Evolutionary conservation across 805 yeast genomes (phyloP).

Genomic region (Metschnikowia anglica): DNA sequence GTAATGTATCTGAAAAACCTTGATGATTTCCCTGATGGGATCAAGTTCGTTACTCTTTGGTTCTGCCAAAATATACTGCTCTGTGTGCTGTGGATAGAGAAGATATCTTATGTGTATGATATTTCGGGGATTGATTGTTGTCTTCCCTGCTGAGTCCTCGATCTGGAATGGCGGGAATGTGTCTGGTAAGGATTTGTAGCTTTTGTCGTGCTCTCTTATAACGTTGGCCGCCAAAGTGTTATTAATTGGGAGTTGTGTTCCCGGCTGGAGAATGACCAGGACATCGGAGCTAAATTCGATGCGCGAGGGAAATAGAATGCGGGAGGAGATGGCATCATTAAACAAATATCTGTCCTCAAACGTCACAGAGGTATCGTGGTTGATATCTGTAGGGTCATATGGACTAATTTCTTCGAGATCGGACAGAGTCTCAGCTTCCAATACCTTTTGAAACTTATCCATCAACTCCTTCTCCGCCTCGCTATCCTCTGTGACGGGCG

Average conservation of each 20-base stretch:
- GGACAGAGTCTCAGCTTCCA: conserved; percentile 22
- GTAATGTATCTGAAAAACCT: conserved; percentile 41
- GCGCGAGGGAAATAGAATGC: conserved; percentile 13
- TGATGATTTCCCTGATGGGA: conserved; percentile 62
- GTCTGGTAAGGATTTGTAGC: conserved; percentile 35
- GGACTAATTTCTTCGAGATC: conserved; percentile 37
- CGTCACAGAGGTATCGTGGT: conserved; percentile 30
- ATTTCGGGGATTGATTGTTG: conserved; percentile 29
- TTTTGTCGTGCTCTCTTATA: conserved; percentile 27
- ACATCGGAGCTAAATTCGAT: conserved; percentile 16
- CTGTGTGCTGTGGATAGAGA: conserved; percentile 42
- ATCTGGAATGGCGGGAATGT: conserved; percentile 36
- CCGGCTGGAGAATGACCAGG: conserved; percentile 21
- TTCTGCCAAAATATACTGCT: conserved; percentile 47
- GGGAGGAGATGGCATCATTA: conserved; percentile 28
- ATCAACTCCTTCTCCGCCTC: conserved; percentile 15
- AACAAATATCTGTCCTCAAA: conserved; percentile 32
- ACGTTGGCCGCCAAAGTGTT: conserved; percentile 35
- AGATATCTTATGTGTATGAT: conserved; percentile 34
- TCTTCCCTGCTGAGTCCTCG: conserved; percentile 14
- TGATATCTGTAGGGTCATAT: conserved; percentile 39
- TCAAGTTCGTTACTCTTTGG: conserved; percentile 59
- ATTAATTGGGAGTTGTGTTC: conserved; percentile 23
- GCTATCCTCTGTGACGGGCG: conserved; percentile 16
- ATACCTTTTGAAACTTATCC: conserved; percentile 17